These are phyloP conservation scores for Leccinum longicurvipes DNA, from an alignment of 768 basidiomycete species.

Conservation along the genomic window DNA sequence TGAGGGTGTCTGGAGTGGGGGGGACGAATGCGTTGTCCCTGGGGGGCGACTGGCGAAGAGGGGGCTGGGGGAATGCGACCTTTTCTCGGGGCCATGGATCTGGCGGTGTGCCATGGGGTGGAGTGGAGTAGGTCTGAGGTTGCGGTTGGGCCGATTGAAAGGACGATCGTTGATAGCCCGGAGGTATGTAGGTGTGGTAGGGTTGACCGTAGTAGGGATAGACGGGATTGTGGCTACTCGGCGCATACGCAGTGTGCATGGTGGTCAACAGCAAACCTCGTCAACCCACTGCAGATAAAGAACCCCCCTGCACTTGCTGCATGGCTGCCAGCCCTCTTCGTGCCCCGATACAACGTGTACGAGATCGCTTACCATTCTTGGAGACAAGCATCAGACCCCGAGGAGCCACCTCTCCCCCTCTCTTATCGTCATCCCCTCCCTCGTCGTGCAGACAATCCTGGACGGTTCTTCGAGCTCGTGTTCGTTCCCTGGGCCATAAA, in stretches of 20 bases:
- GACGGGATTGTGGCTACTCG: conserved; percentile 35
- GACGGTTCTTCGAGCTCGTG: background rate
- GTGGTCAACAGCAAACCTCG: conserved; percentile 7
- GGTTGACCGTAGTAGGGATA: conserved; percentile 48
- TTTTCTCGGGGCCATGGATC: conserved; percentile 36
- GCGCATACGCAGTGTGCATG: conserved; percentile 11
- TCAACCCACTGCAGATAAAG: conserved; percentile 9
- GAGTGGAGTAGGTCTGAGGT: conserved; percentile 21
- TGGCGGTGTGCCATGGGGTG: conserved; percentile 33
- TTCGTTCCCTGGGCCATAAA: too few relatives aligned
- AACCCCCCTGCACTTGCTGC: conserved; percentile 11
- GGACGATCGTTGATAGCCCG: conserved; percentile 21
- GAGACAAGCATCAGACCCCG: conserved; percentile 6
- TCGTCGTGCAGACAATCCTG: background rate
- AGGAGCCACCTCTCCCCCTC: background rate
- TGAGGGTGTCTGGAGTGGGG: conserved; percentile 18
- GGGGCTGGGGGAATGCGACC: conserved; percentile 26
- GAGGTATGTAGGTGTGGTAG: conserved; percentile 36
- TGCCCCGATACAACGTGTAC: conserved; percentile 24
- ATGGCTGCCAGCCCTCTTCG: conserved; percentile 18
- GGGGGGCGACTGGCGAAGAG: conserved; percentile 18
- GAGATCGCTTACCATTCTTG: conserved; percentile 34
- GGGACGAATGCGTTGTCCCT: conserved; percentile 22
- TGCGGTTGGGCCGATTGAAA: conserved; percentile 7
- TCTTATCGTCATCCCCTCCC: background rate